These are phyloP conservation scores for Raffaelea albimanens DNA, from an alignment of 2,329 filamentous ascomycete species.

Conservation along the genomic window DNA sequence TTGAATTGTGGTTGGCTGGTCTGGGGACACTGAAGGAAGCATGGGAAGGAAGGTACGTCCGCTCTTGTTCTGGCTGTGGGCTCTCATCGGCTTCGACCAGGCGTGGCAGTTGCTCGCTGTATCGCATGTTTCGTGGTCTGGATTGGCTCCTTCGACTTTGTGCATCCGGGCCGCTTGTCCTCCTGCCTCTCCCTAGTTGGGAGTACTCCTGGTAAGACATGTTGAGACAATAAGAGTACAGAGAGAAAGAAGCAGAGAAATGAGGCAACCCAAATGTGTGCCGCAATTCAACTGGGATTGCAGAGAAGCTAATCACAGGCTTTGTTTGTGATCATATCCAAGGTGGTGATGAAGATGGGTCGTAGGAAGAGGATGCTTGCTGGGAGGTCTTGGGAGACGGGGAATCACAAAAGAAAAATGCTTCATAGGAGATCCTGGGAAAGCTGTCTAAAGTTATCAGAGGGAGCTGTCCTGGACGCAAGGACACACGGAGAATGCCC, in stretches of 20 bases:
- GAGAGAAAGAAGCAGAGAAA: background rate
- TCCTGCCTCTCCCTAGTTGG: conserved; percentile 11
- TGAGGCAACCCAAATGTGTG: background rate
- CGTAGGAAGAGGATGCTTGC: no score
- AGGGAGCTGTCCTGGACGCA: no score
- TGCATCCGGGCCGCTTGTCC: no score
- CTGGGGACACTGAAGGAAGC: conserved; percentile 17
- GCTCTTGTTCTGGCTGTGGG: conserved; percentile 9
- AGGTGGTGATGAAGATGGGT: no score
- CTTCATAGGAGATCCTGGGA: no score
- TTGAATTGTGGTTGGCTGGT: conserved; percentile 3
- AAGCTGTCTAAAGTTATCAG: no score
- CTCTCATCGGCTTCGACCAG: background rate
- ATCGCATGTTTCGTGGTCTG: background rate
- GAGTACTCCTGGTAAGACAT: conserved; percentile 17
- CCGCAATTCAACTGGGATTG: no score
- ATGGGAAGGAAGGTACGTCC: conserved; percentile 11
- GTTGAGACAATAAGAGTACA: background rate
- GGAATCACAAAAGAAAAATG: no score
- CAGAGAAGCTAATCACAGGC: no score
- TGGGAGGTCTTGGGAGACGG: no score
- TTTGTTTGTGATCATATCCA: no score
- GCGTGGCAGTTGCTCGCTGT: background rate
- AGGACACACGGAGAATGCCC: background rate
- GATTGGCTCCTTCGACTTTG: background rate